These are phyloP conservation scores for Malus sieversii DNA, from an alignment of 306 rosid species.

Conservation along the genomic window DNA sequence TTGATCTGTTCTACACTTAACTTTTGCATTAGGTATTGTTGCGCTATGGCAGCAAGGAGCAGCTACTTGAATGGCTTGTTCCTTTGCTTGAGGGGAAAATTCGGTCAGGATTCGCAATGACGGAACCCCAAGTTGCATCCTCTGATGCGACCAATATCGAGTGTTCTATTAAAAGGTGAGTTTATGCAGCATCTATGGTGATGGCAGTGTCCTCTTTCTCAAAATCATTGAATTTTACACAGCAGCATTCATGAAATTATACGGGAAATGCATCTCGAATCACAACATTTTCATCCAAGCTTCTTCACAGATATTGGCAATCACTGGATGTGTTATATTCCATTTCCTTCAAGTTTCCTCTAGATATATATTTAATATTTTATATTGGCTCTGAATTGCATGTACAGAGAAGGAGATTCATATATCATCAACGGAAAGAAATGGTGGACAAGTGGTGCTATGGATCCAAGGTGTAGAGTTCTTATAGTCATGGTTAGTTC, in stretches of 20 bases:
- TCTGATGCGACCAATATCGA: constrained; percentile 93
- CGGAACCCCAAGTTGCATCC: constrained; percentile 88
- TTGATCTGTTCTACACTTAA: constrained; percentile 8
- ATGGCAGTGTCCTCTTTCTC: neutral
- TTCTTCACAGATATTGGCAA: neutral
- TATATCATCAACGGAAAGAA: constrained; percentile 78
- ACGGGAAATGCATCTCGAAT: neutral
- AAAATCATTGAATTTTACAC: neutral
- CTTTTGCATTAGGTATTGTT: constrained; percentile 61
- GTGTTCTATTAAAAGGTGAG: constrained; percentile 76
- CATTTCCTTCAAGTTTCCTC: neutral
- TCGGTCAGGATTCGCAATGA: constrained; percentile 95
- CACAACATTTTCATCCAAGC: neutral
- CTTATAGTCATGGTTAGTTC: constrained; percentile 86
- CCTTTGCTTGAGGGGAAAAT: constrained; percentile 94
- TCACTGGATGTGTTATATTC: neutral
- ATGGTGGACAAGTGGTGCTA: constrained; percentile 99
- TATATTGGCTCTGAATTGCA: neutral
- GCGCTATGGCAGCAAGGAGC: constrained; percentile 80
- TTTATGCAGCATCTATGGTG: constrained; percentile 9
- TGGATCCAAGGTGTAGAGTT: constrained; percentile 95
- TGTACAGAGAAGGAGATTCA: constrained; percentile 68
- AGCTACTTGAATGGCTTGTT: constrained; percentile 71
- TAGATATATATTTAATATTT: neutral
- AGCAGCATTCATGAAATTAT: neutral